Base-by-base conservation (phyloP, 2,329 filamentous ascomycete genomes). In the Mycogone perniciosa region DNA sequence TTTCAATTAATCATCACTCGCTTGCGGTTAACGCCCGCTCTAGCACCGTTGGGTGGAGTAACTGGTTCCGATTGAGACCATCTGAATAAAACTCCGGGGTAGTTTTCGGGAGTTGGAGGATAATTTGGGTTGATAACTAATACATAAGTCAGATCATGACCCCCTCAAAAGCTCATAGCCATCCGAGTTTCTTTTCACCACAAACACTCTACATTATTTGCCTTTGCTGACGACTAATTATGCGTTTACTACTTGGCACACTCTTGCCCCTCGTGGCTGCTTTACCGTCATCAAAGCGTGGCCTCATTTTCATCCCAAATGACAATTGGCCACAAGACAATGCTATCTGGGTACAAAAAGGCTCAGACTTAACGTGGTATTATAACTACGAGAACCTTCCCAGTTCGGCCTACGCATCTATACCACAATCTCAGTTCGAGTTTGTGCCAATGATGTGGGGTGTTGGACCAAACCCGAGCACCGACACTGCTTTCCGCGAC, bases 371-470 rank as follows among this genome's bases (percentile, higher is more conserved):
- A 50, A 85, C 81, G 2, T 93, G 88, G 88, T 93, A 93, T 74
- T 92, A 92, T 76, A 92, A 91, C 72, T 93, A 91, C 67, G 67
- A 70, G 29, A 62, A 73, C 26, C 62, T 66, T 4, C 86, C 87
- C 2, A 80, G 82, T 1, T 55, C 74, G 0, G 71, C 70, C 41
- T 84, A 76, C 62, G 57, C 66, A 35, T 65, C 72, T 44, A 60
- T 73, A 33, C 59, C 74, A 0, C 78, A 84, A 59, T 70, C 72
- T 10, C 66, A 74, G 9, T 80, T 92, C 59, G 76, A 88, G 65
- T 92, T 89, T 66, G 83, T 92, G 1, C 88, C 88, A 44, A 89
- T 90, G 87, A 78, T 90, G 53, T 92, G 85, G 84, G 86, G 86
- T 31, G 71, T 79, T 7, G 70, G 72, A 3, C 53, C 68, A 8